Evolutionary conservation across 192 early-diverging fungal species (phyloP), one percentile per base, ranked within the genome.

Genomic region (Spinellus fusiger): DNA sequence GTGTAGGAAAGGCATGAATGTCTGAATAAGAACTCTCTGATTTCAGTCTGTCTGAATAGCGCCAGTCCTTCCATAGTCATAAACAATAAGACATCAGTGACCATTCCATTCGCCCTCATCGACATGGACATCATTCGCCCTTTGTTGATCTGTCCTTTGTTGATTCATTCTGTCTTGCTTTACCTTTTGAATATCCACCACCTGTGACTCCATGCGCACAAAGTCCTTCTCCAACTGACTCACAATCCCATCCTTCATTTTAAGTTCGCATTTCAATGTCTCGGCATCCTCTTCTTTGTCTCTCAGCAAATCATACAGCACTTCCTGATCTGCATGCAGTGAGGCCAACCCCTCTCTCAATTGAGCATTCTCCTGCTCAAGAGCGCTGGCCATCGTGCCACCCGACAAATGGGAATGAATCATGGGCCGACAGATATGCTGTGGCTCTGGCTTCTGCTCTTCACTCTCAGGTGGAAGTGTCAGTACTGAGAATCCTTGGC

Each of bases 161-260:
- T n/a, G n/a, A n/a, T n/a, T n/a, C n/a, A n/a, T 50, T n/a, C 10
- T 5, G 10, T 44, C 18, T 59, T n/a, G n/a, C 0, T 49, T 57
- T 69, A 69, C 67, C 63, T 68, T 58, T 55, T 73, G 65, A 40
- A 68, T 34, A 49, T 62, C 54, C 6, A 44, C 40, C 26, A 69
- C 63, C 27, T 65, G 40, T 46, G 65, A 20, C 35, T 74, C 66
- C 58, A 74, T 62, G 5, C 54, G 53, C 38, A 61, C 64, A 59
- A 74, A 74, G 27, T 69, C 72, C 25, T 66, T 59, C 51, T 74
- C 72, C 7, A 74, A 48, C 47, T 74, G 66, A n/a, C 59, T 59
- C 6, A 74, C 66, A 27, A 74, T 61, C 13, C 51, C 58, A 56
- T 74, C 72, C 35, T 74, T 74, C 20, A 68, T 32, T 12, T 38